A percentile compares a stretch with the other conserved stretches of the same genome.
These are phyloP conservation scores for Scopulariopsis brevicaulis DNA, from an alignment of 2,329 filamentous ascomycete genomes.

Conservation along the genomic window DNA sequence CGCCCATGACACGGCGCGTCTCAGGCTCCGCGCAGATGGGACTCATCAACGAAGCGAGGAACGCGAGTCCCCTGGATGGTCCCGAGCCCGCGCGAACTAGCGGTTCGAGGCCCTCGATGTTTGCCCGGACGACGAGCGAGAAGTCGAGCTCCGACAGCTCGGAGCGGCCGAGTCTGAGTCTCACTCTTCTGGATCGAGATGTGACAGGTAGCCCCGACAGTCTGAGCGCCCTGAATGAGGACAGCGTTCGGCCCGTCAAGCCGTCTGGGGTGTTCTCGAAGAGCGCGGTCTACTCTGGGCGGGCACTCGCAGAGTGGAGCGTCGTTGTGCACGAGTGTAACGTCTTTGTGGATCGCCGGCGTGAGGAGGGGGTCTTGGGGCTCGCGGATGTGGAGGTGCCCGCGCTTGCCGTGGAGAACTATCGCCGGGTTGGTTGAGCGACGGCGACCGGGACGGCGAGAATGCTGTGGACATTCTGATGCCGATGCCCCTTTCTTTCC, in stretches of 20 bases:
- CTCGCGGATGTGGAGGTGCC: constrained; percentile 55
- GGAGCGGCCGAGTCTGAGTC: neutral
- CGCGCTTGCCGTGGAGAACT: constrained; percentile 26
- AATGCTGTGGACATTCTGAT: neutral
- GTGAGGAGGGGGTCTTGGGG: constrained; percentile 57
- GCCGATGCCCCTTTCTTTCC: neutral
- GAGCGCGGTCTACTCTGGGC: constrained; percentile 52
- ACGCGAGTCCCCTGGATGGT: constrained; percentile 28
- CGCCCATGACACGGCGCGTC: constrained; percentile 32
- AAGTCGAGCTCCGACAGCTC: neutral
- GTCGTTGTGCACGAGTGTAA: constrained; percentile 68
- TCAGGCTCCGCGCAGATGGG: constrained; percentile 34
- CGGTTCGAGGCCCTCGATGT: constrained; percentile 7
- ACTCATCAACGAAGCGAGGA: constrained; percentile 37
- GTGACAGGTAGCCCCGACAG: neutral
- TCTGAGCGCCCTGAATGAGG: neutral
- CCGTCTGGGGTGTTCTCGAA: constrained; percentile 32
- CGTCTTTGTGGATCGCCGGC: constrained; percentile 67
- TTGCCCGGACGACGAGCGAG: neutral
- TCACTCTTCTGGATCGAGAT: neutral
- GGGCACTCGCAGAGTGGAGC: constrained; percentile 69
- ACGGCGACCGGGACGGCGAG: no score
- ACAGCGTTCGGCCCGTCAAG: constrained; percentile 25
- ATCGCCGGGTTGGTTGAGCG: constrained; percentile 14
- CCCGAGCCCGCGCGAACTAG: constrained; percentile 14